A percentile compares a stretch with the other conserved stretches of the same genome.
phyloP scores from a whole-genome alignment of 2,329 filamentous ascomycete species.

The Aspergillus pseudoglaucus region DNA sequence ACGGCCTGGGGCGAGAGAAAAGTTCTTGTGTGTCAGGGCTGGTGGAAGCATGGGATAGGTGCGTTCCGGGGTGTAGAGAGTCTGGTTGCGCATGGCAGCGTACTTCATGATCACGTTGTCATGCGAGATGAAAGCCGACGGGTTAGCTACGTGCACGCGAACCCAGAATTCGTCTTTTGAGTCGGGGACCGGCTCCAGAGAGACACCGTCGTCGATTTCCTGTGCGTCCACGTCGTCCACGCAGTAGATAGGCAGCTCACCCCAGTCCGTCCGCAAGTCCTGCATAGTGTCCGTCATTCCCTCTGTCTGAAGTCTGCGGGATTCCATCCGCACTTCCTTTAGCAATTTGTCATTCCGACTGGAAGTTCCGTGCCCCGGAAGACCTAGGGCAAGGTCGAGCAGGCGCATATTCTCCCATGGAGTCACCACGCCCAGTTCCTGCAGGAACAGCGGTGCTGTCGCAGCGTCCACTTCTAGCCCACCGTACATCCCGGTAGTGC shows the following conservation, averaged over 20 bases:
- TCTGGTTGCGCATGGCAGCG: constrained; percentile 49
- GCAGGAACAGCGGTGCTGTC: constrained; percentile 48
- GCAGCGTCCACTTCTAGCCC: constrained; percentile 29
- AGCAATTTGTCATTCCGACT: constrained; percentile 23
- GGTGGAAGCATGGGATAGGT: constrained; percentile 53
- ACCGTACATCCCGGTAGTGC: constrained; percentile 51
- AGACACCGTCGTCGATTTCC: constrained; percentile 60
- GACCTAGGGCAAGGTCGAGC: constrained; percentile 47
- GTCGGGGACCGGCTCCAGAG: constrained; percentile 46
- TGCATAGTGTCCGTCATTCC: constrained; percentile 49
- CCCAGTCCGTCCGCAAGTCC: constrained; percentile 53
- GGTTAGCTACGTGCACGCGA: constrained; percentile 58
- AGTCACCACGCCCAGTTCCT: constrained; percentile 55
- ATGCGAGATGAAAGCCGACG: constrained; percentile 53
- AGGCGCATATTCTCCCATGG: constrained; percentile 52
- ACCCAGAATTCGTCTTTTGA: constrained; percentile 49
- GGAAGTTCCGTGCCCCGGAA: constrained; percentile 41
- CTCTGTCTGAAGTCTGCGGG: constrained; percentile 16
- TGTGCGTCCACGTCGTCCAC: constrained; percentile 50
- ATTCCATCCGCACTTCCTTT: constrained; percentile 24
- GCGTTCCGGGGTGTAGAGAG: constrained; percentile 49
- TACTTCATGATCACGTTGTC: constrained; percentile 48
- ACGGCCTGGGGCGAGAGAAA: constrained; percentile 49
- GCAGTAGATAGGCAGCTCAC: constrained; percentile 51
- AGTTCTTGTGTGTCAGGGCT: constrained; percentile 42